A percentile compares a stretch with the other conserved stretches of the same genome.
These are phyloP conservation scores for Lasiosphaeria ovina DNA, from an alignment of 495 filamentous ascomycete genomes.

Conservation along the genomic window DNA sequence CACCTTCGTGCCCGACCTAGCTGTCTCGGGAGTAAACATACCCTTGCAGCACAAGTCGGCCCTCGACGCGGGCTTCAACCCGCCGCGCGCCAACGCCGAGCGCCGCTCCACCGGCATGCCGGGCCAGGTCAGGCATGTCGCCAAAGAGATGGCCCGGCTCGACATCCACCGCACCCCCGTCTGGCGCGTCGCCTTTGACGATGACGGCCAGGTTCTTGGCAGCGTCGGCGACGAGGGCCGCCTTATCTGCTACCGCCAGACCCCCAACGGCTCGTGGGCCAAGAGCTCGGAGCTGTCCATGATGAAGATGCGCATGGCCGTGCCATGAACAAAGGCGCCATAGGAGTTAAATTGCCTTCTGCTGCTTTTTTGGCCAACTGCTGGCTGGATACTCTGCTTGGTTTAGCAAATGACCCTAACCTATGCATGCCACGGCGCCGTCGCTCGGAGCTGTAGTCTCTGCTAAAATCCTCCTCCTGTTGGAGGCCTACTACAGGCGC, in stretches of 20 bases:
- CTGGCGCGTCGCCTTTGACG: conserved; percentile 61
- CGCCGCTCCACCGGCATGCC: conserved; percentile 33
- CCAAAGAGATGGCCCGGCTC: conserved; percentile 51
- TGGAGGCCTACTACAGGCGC: too few species aligned
- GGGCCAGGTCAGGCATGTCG: conserved; percentile 46
- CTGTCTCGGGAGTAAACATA: too few species aligned
- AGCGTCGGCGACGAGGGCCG: conserved; percentile 61
- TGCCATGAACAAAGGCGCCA: conserved; percentile 23
- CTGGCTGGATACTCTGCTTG: background rate
- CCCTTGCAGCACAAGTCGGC: conserved; percentile 39
- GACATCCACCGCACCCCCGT: conserved; percentile 55
- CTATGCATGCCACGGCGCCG: too few species aligned
- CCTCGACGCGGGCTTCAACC: conserved; percentile 60
- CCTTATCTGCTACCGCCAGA: conserved; percentile 55
- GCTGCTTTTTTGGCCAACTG: background rate
- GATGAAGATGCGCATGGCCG: conserved; percentile 48
- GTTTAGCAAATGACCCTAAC: too few species aligned
- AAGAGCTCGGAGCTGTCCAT: conserved; percentile 54
- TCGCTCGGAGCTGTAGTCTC: too few species aligned
- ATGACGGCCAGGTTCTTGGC: conserved; percentile 58
- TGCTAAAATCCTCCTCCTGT: too few species aligned
- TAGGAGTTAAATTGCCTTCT: too few species aligned
- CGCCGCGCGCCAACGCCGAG: conserved; percentile 40
- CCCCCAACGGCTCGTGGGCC: conserved; percentile 53
- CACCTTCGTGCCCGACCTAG: too few species aligned